These are phyloP conservation scores for Colletotrichum somersetense DNA, from an alignment of 2,329 filamentous ascomycete genomes.

Conservation along the genomic window DNA sequence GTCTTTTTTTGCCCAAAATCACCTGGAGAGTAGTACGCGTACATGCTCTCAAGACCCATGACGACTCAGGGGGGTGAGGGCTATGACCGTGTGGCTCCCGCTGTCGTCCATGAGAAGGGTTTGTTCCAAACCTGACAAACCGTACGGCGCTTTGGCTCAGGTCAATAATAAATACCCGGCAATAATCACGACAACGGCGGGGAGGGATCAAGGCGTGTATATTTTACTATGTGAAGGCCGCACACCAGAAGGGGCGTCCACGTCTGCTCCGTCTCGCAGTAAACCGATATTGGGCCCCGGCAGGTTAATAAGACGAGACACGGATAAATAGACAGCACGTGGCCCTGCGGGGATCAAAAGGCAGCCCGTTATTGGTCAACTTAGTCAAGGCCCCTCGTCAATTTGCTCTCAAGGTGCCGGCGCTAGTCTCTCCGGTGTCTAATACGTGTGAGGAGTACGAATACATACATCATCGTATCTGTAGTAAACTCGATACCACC, in stretches of 20 bases:
- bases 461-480: background rate
- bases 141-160: background rate
- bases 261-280: too few species aligned
- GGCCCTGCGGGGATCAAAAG: constrained; percentile 19
- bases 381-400: constrained; percentile 22
- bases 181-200: too few species aligned
- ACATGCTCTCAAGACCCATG: background rate
- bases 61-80: background rate
- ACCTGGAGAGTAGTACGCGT: background rate
- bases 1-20: background rate
- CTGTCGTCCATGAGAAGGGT: background rate
- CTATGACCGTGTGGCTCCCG: constrained; percentile 8
- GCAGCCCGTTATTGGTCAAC: background rate
- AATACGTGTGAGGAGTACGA: too few species aligned
- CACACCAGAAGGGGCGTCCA: background rate
- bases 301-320: background rate
- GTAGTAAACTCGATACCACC: background rate
- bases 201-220: background rate
- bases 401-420: constrained; percentile 30
- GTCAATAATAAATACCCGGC: background rate
- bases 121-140: background rate
- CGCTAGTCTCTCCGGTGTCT: constrained; percentile 11
- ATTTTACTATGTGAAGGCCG: constrained; percentile 7
- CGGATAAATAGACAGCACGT: constrained; percentile 14
- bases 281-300: constrained; percentile 13